Base-by-base conservation (phyloP, 305 asterid genomes). In the Stenogyne calaminthoides region DNA sequence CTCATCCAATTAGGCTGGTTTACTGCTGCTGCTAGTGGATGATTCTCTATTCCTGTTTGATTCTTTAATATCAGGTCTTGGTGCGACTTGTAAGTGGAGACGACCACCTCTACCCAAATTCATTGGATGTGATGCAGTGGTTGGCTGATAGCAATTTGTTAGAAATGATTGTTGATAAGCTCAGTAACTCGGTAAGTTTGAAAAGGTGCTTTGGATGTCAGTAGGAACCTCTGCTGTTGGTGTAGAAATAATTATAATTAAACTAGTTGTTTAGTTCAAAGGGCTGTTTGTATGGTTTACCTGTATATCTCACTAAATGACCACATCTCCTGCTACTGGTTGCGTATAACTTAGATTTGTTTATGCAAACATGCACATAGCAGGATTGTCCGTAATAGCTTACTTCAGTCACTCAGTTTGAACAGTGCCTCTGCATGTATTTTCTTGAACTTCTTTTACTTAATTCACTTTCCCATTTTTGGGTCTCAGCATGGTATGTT, bases 91-190 rank as follows among this genome's bases (percentile, higher is more conserved):
- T 92, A 22, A 97, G 99, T 20, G 86, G 91, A 55, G 97, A 95
- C 64, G 97, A 92, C 77, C 97, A 92, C 81, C 84, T 88, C 70
- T 95, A 92, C 82, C 90, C 96, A 46, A 89, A 84, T 78, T 84
- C 95, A 11, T 70, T 87, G 82, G 97, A 95, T 73, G 93, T 92
- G 77, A 88, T 91, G 93, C 97, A 90, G 80, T 95, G 98, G 99
- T 86, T 95, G 87, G 94, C 97, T 73, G 96, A 91, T 60, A 91
- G 96, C 85, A 86, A 84, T 79, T 84, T 95, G 84, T 71, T 95
- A 73, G 99, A 95, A 85, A 92, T 95, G 99, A 89, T 92, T 67
- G 98, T 95, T 54, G 97, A 95, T 80, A 95, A 95, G 83, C 81
- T 95, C 81, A 86, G 82, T 74, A 70, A 89, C 63, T 72, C 85